Base-by-base conservation (phyloP, 768 basidiomycete genomes). In the Cyathus striatus region DNA sequence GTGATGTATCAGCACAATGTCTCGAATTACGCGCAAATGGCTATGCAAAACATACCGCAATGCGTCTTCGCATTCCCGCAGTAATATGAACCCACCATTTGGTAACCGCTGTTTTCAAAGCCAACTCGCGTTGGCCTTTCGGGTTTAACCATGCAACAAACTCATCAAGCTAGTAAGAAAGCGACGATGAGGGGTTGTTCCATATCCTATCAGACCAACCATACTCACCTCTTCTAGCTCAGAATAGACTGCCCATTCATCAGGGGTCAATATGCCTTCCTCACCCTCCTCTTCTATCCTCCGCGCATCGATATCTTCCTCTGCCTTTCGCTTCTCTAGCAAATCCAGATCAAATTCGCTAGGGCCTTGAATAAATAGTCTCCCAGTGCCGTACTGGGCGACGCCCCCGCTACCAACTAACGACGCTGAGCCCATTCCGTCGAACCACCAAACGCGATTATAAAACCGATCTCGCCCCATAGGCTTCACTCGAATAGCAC, bases 391-490 rank as follows among this genome's bases (percentile, higher is more conserved):
- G 55, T 90, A 95, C 59, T 85, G 76, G 22, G 85, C 77, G 22
- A 81, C 76, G 3, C 87, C 88, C 13, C 88, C 88, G 49, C 79
- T 82, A 30, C 83, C 85, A 44, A 91, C 70, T 41, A 95, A 64
- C 35, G 85, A 82, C 37, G 83, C 84, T 4, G 84, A 82, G 5
- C 95, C 95, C 74, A 93, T 78, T 7, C 95, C 95, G 63, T 99
- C 95, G 58, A 97, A 90, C 95, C 95, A 99, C 95, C 95, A 99
- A 46, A 96, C 73, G 23, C 90, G 81, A 59, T 96, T 95, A 56
- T 89, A 87, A 64, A 97, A 99, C 41, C 96, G 76, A 59, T 99
- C 96, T 49, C 78, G 76, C 12, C 96, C 96, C 40, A 98, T 56
- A 1, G 94, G 91, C 55, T 91, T 87, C 17, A 90, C 83, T 41